Conservation (phyloP, 129 eudicot species). For the Cynara cardunculus region DNA sequence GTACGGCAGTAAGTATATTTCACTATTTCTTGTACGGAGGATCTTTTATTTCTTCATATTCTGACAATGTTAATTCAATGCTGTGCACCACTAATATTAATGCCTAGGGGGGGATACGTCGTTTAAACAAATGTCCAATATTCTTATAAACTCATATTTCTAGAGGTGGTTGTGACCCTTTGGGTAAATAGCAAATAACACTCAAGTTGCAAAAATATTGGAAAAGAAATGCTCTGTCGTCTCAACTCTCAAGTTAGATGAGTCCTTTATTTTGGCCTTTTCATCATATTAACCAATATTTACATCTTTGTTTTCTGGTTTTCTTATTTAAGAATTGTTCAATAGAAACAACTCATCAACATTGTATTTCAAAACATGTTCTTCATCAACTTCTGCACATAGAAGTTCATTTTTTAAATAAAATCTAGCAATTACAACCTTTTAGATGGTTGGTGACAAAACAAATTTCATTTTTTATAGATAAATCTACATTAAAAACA, state of each 20-base stretch:
- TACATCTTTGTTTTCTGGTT: background rate
- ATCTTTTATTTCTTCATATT: background rate
- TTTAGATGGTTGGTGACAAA: background rate
- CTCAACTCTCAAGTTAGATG: background rate
- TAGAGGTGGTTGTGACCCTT: background rate
- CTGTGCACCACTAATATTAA: background rate
- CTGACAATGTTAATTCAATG: background rate
- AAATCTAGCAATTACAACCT: background rate
- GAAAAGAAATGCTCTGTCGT: background rate
- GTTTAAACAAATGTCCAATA: background rate
- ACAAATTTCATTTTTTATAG: background rate
- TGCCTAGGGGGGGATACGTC: background rate
- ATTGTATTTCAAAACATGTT: background rate
- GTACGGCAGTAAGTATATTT: constrained; percentile 48
- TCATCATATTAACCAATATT: background rate
- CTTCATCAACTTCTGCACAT: background rate
- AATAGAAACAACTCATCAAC: background rate
- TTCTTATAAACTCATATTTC: background rate
- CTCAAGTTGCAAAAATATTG: background rate
- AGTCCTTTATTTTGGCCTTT: background rate
- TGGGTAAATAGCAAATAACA: background rate
- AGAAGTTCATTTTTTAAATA: no score
- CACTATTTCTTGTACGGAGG: background rate
- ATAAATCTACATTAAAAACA: background rate
- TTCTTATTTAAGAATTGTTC: background rate